phyloP scores from a whole-genome alignment of 305 asterid species.

The Fraxinus platypoda region DNA sequence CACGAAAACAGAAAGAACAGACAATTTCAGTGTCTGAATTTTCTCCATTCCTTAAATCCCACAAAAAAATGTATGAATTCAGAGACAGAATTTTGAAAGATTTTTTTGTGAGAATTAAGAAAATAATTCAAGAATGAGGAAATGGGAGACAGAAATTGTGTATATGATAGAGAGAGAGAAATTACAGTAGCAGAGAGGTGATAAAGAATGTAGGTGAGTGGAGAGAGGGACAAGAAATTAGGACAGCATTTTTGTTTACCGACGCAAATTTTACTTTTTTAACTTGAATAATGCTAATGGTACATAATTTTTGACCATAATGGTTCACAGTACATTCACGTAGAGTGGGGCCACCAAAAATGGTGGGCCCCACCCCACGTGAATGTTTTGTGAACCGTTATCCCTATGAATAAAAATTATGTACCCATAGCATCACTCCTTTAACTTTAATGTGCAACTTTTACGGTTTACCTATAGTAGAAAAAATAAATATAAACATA shows the following conservation, averaged over 20 bases:
- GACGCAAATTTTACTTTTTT: constrained; percentile 39
- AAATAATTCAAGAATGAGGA: not conserved
- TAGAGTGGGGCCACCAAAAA: too few species aligned
- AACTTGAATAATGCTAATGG: too few species aligned
- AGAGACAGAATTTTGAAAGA: not conserved
- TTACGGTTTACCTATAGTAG: not conserved
- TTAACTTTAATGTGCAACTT: not conserved
- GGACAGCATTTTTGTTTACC: constrained; percentile 24
- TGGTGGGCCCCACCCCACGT: too few species aligned
- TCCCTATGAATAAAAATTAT: too few species aligned
- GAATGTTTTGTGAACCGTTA: too few species aligned
- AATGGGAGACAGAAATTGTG: not conserved
- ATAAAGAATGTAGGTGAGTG: not conserved
- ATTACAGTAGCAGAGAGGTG: not conserved
- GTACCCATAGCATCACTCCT: too few species aligned
- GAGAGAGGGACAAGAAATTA: not conserved
- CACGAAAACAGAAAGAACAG: constrained; percentile 13
- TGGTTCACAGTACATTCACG: too few species aligned
- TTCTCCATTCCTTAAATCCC: constrained; percentile 38
- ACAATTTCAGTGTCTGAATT: constrained; percentile 19
- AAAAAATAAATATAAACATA: not conserved
- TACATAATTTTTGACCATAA: too few species aligned
- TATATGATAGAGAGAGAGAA: not conserved
- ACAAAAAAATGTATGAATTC: not conserved
- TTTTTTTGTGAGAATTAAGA: not conserved